Percentiles rank a stretch among this genome's conserved stretches.
phyloP scores from a whole-genome alignment of 2,329 filamentous ascomycete species.

The Ascochyta viciae-villosae region DNA sequence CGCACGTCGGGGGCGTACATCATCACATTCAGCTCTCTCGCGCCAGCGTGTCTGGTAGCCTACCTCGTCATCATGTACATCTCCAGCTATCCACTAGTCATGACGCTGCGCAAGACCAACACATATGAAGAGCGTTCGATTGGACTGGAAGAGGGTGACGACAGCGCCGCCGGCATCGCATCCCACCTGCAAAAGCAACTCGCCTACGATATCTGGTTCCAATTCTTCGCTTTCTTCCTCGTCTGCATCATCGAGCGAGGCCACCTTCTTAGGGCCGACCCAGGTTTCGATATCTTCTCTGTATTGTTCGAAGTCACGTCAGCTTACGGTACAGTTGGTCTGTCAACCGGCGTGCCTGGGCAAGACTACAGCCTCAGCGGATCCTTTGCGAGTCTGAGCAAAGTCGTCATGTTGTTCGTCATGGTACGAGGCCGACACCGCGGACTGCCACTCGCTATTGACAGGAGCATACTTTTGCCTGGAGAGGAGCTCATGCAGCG shows the following conservation, averaged over 20 bases:
- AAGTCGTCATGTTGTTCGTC: constrained; percentile 65
- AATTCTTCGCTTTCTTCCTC: constrained; percentile 66
- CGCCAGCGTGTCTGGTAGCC: constrained; percentile 65
- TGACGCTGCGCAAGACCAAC: constrained; percentile 72
- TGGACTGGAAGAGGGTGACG: constrained; percentile 59
- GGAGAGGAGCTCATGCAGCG: constrained; percentile 45
- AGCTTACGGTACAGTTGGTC: constrained; percentile 68
- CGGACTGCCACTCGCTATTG: constrained; percentile 40
- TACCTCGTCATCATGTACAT: constrained; percentile 74
- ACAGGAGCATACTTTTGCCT: constrained; percentile 41
- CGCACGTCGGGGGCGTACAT: constrained; percentile 72
- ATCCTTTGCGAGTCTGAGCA: constrained; percentile 62
- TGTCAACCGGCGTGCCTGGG: constrained; percentile 63
- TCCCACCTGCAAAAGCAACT: constrained; percentile 69
- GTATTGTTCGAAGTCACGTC: constrained; percentile 64
- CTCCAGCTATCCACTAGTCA: constrained; percentile 67
- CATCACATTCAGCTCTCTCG: constrained; percentile 63
- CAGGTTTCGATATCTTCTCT: constrained; percentile 39
- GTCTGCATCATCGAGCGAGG: constrained; percentile 67
- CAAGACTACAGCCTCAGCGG: constrained; percentile 64
- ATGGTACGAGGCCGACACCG: constrained; percentile 54
- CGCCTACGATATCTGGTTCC: constrained; percentile 72
- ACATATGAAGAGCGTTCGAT: constrained; percentile 74
- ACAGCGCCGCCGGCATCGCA: constrained; percentile 26
- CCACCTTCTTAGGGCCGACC: constrained; percentile 55